Evolutionary conservation across 1,139 yeast species (phyloP).

Genomic region (Eremothecium gossypii): DNA sequence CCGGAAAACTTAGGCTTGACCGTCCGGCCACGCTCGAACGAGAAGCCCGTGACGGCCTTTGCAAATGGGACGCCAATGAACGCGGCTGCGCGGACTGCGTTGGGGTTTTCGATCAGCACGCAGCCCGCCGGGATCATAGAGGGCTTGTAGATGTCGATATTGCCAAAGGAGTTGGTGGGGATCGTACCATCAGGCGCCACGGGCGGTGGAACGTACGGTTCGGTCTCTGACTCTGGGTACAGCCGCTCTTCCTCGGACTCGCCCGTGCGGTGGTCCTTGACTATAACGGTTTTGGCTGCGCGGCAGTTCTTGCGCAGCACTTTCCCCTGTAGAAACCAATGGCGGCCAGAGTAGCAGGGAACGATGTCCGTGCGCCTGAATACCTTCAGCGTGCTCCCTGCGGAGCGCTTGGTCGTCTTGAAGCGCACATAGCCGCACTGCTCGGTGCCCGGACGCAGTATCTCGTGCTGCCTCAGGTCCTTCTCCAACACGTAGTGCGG

Average conservation of each 20-base stretch:
- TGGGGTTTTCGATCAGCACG: constrained; percentile 45
- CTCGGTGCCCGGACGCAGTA: constrained; percentile 47
- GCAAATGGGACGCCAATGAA: constrained; percentile 70
- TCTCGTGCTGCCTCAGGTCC: constrained; percentile 63
- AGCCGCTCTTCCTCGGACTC: constrained; percentile 49
- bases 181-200: constrained; percentile 52
- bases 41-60: constrained; percentile 79
- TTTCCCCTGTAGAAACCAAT: constrained; percentile 82
- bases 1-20: constrained; percentile 71
- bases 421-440: constrained; percentile 68
- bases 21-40: constrained; percentile 42
- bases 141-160: constrained; percentile 67
- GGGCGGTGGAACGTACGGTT: constrained; percentile 51
- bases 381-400: constrained; percentile 37
- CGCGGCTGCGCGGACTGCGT: constrained; percentile 62
- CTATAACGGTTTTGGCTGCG: constrained; percentile 43
- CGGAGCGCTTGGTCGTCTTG: constrained; percentile 26
- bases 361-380: constrained; percentile 61
- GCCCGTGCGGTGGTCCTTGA: constrained; percentile 15
- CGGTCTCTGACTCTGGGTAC: constrained; percentile 74
- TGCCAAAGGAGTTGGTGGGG: constrained; percentile 70
- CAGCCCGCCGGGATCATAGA: constrained; percentile 83
- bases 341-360: constrained; percentile 58
- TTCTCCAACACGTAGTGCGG: constrained; percentile 79
- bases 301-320: constrained; percentile 61